Evolutionary conservation across 2,329 filamentous ascomycete species (phyloP).

Genomic region (Aspergillus unguis): DNA sequence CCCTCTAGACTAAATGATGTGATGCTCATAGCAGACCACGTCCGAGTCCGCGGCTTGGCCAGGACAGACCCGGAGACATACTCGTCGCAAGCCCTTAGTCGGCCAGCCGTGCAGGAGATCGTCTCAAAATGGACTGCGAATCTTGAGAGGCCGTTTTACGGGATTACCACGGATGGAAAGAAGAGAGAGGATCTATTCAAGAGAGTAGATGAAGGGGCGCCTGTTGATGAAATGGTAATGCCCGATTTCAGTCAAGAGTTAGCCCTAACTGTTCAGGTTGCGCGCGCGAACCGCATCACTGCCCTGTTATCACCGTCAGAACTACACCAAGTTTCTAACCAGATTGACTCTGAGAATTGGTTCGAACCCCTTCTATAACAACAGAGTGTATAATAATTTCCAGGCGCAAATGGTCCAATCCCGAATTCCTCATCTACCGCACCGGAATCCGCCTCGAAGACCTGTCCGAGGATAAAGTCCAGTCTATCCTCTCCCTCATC

Average conservation of each 20-base stretch:
- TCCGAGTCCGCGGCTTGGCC: not conserved
- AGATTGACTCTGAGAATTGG: conserved; percentile 1
- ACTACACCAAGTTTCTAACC: not conserved
- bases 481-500: not conserved
- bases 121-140: conserved; percentile 1
- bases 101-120: not conserved
- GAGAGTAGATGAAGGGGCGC: not conserved
- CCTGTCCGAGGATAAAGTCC: not conserved
- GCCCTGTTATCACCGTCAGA: not conserved
- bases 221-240: not conserved
- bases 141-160: not conserved
- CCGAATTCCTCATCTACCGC: conserved; percentile 1
- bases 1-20: not conserved
- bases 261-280: not conserved
- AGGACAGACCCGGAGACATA: not conserved
- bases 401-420: conserved; percentile 6
- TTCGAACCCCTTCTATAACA: not conserved
- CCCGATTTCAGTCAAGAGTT: not conserved
- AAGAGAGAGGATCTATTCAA: not conserved
- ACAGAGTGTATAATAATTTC: not conserved
- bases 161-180: not conserved
- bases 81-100: not conserved
- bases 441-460: not conserved
- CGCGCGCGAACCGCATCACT: not conserved
- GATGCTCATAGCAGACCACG: not conserved